Conservation (phyloP, 176 grass and related monocot genomes). For the Otatea glauca region DNA sequence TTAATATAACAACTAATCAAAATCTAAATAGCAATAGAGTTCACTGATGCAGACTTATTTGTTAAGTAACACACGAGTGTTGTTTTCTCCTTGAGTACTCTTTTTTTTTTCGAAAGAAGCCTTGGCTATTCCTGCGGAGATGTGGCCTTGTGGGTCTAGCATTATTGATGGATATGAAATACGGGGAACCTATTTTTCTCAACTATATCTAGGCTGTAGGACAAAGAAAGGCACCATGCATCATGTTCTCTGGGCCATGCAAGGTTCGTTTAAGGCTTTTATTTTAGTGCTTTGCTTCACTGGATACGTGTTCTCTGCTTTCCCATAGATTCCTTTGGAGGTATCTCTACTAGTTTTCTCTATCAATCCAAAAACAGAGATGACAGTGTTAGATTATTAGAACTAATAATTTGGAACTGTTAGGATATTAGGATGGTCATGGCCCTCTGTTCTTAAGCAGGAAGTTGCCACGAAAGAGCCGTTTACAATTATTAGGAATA, state of each 20-base stretch:
- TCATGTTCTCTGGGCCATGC: conserved; percentile 43
- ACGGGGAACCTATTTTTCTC: not conserved
- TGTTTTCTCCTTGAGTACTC: not conserved
- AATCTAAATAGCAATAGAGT: not conserved
- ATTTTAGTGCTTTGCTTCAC: conserved; percentile 48
- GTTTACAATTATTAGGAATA: conserved; percentile 40
- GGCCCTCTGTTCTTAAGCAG: conserved; percentile 9
- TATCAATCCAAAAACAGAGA: conserved; percentile 27
- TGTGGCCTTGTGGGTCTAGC: conserved; percentile 5
- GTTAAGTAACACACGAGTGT: not conserved
- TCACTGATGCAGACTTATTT: not conserved
- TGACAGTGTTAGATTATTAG: conserved; percentile 46
- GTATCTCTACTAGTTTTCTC: conserved; percentile 26
- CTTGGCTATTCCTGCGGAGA: not conserved
- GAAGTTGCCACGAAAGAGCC: conserved; percentile 56
- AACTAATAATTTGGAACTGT: conserved; percentile 35
- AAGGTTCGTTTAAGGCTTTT: conserved; percentile 15
- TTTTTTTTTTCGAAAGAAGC: no score
- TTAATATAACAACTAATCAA: not conserved
- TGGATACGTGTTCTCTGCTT: conserved; percentile 47
- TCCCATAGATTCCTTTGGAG: conserved; percentile 56
- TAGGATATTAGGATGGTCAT: not conserved
- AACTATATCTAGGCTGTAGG: conserved; percentile 30
- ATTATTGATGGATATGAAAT: conserved; percentile 15
- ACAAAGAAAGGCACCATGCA: conserved; percentile 45